Conservation (phyloP, 352 stramenopile genomes). For the Globisporangium nagaii region DNA sequence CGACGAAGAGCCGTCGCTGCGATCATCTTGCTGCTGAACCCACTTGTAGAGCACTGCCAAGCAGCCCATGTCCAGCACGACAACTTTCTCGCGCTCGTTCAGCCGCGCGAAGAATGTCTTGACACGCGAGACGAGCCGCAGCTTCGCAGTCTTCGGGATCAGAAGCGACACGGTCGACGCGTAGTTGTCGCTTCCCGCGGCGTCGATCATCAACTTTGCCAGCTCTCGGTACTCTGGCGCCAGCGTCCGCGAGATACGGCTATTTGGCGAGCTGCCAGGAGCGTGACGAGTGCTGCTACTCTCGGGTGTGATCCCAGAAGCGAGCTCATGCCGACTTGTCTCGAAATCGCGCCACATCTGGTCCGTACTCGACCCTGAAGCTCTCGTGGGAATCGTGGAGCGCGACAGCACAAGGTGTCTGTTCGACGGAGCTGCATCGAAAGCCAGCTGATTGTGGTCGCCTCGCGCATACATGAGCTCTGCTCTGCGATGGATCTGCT, state of each 20-base stretch:
- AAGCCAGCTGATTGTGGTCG: conserved; percentile 35
- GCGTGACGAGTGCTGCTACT: conserved; percentile 6
- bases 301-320: conserved; percentile 13
- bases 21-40: conserved; percentile 28
- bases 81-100: conserved; percentile 42
- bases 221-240: conserved; percentile 50
- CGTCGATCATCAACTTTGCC: conserved; percentile 61
- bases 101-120: conserved; percentile 70
- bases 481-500: conserved; percentile 59
- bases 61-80: conserved; percentile 55
- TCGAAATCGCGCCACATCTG: conserved; percentile 64
- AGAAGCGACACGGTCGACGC: conserved; percentile 64
- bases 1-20: conserved; percentile 10
- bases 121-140: conserved; percentile 61
- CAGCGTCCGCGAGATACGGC: conserved; percentile 35
- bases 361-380: conserved; percentile 18
- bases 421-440: conserved; percentile 25
- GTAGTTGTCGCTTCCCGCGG: conserved; percentile 68
- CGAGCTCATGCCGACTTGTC: conserved; percentile 38
- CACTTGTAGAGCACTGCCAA: conserved; percentile 53
- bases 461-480: conserved; percentile 72
- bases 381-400: conserved; percentile 21
- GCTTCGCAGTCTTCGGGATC: conserved; percentile 72
- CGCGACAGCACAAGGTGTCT: conserved; percentile 11
- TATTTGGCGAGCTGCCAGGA: too few relatives aligned